These are phyloP conservation scores for Ophiocordyceps camponoti-saundersi DNA, from an alignment of 2,329 filamentous ascomycete genomes.

Conservation along the genomic window DNA sequence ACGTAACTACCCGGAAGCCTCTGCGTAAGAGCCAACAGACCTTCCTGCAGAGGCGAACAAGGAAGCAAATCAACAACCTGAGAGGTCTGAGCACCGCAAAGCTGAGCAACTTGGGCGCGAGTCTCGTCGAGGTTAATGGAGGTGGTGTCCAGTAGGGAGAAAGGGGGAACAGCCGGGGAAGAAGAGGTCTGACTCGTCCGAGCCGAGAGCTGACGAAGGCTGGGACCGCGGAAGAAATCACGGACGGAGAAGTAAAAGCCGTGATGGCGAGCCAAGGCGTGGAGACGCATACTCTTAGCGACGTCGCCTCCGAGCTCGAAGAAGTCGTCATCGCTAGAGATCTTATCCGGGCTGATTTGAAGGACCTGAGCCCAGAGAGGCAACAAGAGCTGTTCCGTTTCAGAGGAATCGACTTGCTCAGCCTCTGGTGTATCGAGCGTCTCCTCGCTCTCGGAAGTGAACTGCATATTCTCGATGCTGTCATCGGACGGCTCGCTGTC, in stretches of 20 bases:
- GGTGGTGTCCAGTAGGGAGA: background rate
- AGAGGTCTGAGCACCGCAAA: background rate
- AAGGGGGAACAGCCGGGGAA: background rate
- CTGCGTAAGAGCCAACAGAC: conserved; percentile 3
- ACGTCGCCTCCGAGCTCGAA: conserved; percentile 26
- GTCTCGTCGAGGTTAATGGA: background rate
- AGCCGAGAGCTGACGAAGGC: background rate
- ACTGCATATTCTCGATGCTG: background rate
- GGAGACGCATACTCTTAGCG: conserved; percentile 23
- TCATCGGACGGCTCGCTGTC: background rate
- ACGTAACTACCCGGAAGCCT: conserved; percentile 3
- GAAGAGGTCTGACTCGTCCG: background rate
- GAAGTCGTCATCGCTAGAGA: conserved; percentile 18
- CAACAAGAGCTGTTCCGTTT: conserved; percentile 12
- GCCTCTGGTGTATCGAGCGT: background rate
- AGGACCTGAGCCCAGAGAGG: conserved; percentile 14
- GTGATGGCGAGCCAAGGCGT: conserved; percentile 3
- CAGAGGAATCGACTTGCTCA: background rate
- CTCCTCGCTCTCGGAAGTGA: background rate
- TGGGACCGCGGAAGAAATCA: conserved; percentile 1
- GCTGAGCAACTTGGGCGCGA: background rate
- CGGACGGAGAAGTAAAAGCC: conserved; percentile 12
- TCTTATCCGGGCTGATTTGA: conserved; percentile 8
- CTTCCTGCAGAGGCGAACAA: conserved; percentile 4
- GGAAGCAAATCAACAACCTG: conserved; percentile 4